These are phyloP conservation scores for Pulicaria dysenterica DNA, from an alignment of 129 eudicot species.

Conservation along the genomic window DNA sequence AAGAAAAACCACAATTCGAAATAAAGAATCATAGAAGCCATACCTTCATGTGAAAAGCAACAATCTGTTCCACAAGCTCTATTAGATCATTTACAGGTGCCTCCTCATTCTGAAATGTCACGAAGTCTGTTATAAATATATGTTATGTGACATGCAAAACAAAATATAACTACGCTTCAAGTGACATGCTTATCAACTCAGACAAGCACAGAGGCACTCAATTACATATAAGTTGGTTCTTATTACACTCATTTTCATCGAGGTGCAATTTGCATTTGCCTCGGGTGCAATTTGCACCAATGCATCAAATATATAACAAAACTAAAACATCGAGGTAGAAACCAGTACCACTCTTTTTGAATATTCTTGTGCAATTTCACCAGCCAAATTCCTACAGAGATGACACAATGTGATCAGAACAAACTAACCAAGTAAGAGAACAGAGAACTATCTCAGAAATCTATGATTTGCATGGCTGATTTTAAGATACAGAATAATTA, in stretches of 20 bases:
- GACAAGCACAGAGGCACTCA: no score
- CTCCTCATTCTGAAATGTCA: slow-evolving; percentile 66
- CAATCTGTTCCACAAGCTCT: slow-evolving; percentile 90
- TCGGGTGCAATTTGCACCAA: no score
- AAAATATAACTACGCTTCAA: slow-evolving; percentile 5
- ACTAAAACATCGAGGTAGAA: neutral
- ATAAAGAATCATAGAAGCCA: slow-evolving; percentile 9
- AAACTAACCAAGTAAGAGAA: slow-evolving; percentile 12
- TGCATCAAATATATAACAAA: neutral
- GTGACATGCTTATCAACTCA: slow-evolving; percentile 1
- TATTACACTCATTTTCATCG: no score
- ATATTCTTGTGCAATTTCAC: slow-evolving; percentile 85
- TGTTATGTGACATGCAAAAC: neutral
- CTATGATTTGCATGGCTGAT: neutral
- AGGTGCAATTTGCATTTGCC: no score
- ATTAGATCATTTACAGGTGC: slow-evolving; percentile 65
- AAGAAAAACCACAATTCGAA: neutral
- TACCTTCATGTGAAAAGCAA: slow-evolving; percentile 96
- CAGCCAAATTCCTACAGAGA: slow-evolving; percentile 79
- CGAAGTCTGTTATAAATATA: slow-evolving; percentile 5
- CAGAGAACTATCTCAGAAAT: slow-evolving; percentile 4
- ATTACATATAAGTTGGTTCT: neutral
- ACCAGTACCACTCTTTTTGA: slow-evolving; percentile 67
- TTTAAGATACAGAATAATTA: neutral
- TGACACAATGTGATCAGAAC: slow-evolving; percentile 25